Evolutionary conservation across 2,329 filamentous ascomycete species (phyloP).

Genomic region (Penicillium sp.): DNA sequence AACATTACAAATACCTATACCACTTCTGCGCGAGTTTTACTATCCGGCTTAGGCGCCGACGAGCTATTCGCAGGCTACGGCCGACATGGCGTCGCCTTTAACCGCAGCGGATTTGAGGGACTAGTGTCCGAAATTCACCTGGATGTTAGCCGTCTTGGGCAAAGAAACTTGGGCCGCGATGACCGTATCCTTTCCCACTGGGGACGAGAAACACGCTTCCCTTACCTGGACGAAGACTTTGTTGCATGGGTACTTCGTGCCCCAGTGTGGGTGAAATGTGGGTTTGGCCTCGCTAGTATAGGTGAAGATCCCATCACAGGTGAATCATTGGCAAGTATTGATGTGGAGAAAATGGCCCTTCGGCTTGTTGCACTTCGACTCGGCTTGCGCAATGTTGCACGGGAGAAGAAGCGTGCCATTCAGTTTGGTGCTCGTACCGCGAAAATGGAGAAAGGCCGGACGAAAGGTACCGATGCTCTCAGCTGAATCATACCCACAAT

Average conservation of each 20-base stretch:
- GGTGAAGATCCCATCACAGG: constrained; percentile 22
- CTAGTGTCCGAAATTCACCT: constrained; percentile 80
- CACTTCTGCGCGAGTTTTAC: constrained; percentile 75
- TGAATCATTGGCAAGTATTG: constrained; percentile 17
- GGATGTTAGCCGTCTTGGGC: constrained; percentile 81
- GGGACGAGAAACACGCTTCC: constrained; percentile 85
- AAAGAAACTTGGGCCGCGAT: constrained; percentile 92
- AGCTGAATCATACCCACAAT: constrained; percentile 19
- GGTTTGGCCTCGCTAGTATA: constrained; percentile 61
- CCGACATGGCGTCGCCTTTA: constrained; percentile 76
- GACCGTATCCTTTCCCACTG: constrained; percentile 89
- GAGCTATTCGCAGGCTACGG: constrained; percentile 94
- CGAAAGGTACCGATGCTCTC: constrained; percentile 65
- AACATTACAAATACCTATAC: constrained; percentile 49
- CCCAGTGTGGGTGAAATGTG: constrained; percentile 83
- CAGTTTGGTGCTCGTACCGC: constrained; percentile 81
- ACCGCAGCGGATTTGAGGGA: constrained; percentile 65
- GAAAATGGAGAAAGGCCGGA: constrained; percentile 70
- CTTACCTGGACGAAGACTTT: constrained; percentile 83
- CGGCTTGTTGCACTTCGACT: constrained; percentile 73
- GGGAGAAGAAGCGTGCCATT: constrained; percentile 91
- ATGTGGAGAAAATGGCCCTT: constrained; percentile 78
- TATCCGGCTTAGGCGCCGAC: constrained; percentile 92
- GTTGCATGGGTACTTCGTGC: constrained; percentile 75
- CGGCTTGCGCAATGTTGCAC: constrained; percentile 68